Conservation (phyloP, 176 grass and related monocot genomes). For the Triticum timopheevii region DNA sequence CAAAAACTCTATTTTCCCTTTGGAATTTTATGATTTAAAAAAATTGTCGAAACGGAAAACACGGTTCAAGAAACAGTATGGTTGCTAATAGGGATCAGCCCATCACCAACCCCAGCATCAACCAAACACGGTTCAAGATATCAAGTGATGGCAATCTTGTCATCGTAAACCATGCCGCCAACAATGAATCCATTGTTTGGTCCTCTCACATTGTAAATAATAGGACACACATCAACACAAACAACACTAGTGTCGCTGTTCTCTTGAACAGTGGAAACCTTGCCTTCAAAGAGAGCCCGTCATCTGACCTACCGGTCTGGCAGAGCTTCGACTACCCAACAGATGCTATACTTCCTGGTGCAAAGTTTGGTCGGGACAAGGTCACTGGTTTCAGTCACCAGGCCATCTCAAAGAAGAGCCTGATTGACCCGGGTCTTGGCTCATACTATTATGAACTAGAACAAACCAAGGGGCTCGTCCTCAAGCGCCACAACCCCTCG, state of each 20-base stretch:
- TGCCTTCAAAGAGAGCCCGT: background rate
- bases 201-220: slow-evolving; percentile 20
- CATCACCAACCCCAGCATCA: background rate
- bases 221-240: background rate
- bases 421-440: slow-evolving; percentile 38
- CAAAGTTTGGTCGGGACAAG: slow-evolving; percentile 51
- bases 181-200: slow-evolving; percentile 23
- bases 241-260: background rate
- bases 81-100: background rate
- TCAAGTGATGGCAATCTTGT: slow-evolving; percentile 14
- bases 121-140: background rate
- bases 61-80: background rate
- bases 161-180: slow-evolving; percentile 1
- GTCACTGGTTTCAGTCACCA: slow-evolving; percentile 20
- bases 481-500: background rate
- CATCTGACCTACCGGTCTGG: background rate
- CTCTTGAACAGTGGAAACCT: background rate
- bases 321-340: background rate
- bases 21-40: too few relatives aligned
- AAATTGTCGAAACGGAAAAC: too few relatives aligned
- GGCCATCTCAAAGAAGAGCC: background rate
- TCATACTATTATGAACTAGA: slow-evolving; percentile 28
- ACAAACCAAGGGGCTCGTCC: background rate
- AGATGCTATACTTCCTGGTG: slow-evolving; percentile 25
- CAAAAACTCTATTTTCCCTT: too few relatives aligned